A percentile compares a stretch with the other conserved stretches of the same genome.
These are phyloP conservation scores for Cryptococcus deneoformans DNA, from an alignment of 1,284 basidiomycete species.

Conservation along the genomic window DNA sequence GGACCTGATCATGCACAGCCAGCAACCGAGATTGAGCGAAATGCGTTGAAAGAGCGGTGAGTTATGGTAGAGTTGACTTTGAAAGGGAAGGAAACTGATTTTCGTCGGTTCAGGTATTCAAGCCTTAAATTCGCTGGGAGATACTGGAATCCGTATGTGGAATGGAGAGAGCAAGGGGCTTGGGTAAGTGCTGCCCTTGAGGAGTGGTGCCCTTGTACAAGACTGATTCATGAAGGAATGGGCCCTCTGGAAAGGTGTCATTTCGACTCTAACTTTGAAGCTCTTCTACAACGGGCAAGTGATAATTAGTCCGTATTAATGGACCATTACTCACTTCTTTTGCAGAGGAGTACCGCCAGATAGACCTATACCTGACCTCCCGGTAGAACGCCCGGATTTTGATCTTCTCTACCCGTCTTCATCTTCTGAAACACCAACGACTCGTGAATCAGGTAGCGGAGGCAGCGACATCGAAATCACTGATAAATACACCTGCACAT, in stretches of 20 bases:
- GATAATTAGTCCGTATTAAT: not conserved
- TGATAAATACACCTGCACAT: conserved; percentile 43
- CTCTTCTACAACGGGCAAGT: conserved; percentile 40
- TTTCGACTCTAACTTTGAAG: conserved; percentile 44
- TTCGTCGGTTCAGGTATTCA: conserved; percentile 26
- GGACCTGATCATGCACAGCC: conserved; percentile 21
- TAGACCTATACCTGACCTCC: conserved; percentile 41
- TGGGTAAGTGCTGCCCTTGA: conserved; percentile 34
- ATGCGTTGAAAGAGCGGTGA: conserved; percentile 45
- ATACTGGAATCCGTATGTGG: conserved; percentile 51
- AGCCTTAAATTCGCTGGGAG: conserved; percentile 42
- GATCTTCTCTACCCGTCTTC: conserved; percentile 31
- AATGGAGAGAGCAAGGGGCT: conserved; percentile 55
- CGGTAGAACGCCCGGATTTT: conserved; percentile 42
- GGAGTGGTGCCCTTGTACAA: too few relatives aligned
- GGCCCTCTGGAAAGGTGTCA: conserved; percentile 45
- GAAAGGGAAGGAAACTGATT: not conserved
- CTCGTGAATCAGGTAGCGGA: conserved; percentile 10
- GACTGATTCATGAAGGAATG: conserved; percentile 29
- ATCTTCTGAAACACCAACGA: conserved; percentile 4
- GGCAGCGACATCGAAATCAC: conserved; percentile 38
- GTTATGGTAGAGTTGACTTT: conserved; percentile 3
- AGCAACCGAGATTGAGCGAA: conserved; percentile 44
- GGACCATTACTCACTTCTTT: conserved; percentile 13
- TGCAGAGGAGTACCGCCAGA: conserved; percentile 34